Evolutionary conservation across 768 basidiomycete genomes (phyloP).

Genomic region (Leucosporidium yakuticum): DNA sequence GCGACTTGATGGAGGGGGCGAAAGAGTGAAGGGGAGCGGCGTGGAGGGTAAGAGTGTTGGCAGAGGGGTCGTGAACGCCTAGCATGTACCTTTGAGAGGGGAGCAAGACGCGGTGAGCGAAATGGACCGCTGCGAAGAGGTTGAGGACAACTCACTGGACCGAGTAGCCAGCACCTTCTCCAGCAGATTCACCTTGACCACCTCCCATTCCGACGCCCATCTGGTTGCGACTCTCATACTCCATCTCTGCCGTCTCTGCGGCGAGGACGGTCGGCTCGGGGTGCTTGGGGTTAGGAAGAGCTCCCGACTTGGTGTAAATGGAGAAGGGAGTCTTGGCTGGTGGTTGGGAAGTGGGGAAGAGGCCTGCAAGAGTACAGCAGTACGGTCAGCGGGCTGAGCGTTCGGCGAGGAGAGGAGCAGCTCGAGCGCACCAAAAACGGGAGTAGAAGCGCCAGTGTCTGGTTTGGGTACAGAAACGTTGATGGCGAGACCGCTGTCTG

Average conservation of each 20-base stretch:
- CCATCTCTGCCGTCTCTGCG: slow-evolving; percentile 76
- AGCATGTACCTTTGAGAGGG: slow-evolving; percentile 62
- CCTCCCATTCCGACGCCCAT: not conserved
- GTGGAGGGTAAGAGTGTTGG: slow-evolving; percentile 62
- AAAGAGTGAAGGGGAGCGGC: slow-evolving; percentile 64
- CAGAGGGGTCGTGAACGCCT: slow-evolving; percentile 71
- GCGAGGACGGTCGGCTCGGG: slow-evolving; percentile 53
- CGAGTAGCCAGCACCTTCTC: slow-evolving; percentile 7
- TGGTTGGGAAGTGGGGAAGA: slow-evolving; percentile 32
- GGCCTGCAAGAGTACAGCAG: slow-evolving; percentile 8
- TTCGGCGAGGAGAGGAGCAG: too few species aligned
- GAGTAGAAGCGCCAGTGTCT: too few species aligned
- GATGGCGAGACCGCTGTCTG: too few species aligned
- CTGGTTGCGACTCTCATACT: slow-evolving; percentile 62
- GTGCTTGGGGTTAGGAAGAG: not conserved
- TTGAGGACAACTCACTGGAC: slow-evolving; percentile 12
- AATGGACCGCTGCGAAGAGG: not conserved
- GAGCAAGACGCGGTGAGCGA: not conserved
- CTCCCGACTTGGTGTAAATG: slow-evolving; percentile 18
- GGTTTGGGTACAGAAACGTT: too few species aligned
- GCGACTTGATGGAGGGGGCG: slow-evolving; percentile 71
- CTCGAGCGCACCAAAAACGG: too few species aligned
- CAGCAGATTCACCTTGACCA: not conserved
- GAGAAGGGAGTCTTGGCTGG: slow-evolving; percentile 28
- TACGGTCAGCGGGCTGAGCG: too few species aligned